Percentiles rank a stretch among this genome's conserved stretches.
phyloP scores from a whole-genome alignment of 805 yeast species.

The Starmera pachycereana region DNA sequence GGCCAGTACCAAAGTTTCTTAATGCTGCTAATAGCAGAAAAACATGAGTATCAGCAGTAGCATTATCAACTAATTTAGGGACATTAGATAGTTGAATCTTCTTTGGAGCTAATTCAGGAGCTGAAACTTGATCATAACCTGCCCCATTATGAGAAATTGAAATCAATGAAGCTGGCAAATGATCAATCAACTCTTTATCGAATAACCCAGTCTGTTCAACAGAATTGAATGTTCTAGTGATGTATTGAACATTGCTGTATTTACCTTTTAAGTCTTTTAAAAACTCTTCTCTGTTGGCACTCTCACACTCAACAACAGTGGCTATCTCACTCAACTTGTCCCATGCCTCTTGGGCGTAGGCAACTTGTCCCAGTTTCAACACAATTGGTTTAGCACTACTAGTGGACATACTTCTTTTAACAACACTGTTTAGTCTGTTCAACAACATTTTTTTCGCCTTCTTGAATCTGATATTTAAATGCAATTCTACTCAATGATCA shows the following conservation, averaged over 20 bases:
- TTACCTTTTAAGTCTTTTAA: constrained; percentile 23
- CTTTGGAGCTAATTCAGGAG: constrained; percentile 36
- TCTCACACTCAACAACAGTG: constrained; percentile 36
- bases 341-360: constrained; percentile 61
- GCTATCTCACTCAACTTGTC: constrained; percentile 32
- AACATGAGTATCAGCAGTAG: constrained; percentile 67
- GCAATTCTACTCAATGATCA: background rate
- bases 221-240: constrained; percentile 45
- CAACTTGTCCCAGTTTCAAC: constrained; percentile 52
- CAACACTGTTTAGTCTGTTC: background rate
- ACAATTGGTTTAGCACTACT: constrained; percentile 40
- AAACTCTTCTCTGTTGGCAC: constrained; percentile 27
- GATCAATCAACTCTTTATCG: constrained; percentile 47
- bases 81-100: constrained; percentile 59
- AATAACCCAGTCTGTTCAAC: constrained; percentile 48
- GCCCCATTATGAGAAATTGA: constrained; percentile 60
- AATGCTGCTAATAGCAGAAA: constrained; percentile 51
- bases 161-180: constrained; percentile 43
- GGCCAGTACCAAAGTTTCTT: constrained; percentile 58
- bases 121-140: constrained; percentile 66
- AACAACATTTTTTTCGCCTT: no score
- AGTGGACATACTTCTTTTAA: background rate
- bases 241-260: constrained; percentile 23
- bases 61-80: constrained; percentile 54
- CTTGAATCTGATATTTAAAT: background rate